Evolutionary conservation across 1,139 yeast genomes (phyloP).

Genomic region (Petasospora rhodanensis): DNA sequence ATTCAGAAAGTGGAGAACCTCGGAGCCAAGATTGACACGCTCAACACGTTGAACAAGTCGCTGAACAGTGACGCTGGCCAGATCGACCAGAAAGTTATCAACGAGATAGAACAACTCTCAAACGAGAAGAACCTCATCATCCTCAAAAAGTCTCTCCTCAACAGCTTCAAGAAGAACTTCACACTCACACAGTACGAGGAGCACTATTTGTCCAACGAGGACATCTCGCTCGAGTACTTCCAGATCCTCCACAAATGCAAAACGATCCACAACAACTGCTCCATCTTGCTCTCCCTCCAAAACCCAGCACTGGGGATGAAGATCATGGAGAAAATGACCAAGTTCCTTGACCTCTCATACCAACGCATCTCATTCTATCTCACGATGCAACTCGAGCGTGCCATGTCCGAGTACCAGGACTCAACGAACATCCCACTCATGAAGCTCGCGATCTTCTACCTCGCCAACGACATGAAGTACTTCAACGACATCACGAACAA

Average conservation of each 20-base stretch:
- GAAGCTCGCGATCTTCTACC: slow-evolving; percentile 32
- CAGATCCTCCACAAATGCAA: slow-evolving; percentile 56
- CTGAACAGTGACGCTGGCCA: slow-evolving; percentile 13
- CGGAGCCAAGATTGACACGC: slow-evolving; percentile 27
- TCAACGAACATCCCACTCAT: too few relatives aligned
- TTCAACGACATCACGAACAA: slow-evolving; percentile 51
- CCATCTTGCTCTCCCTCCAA: slow-evolving; percentile 61
- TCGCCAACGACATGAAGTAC: slow-evolving; percentile 34
- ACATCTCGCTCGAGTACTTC: slow-evolving; percentile 58
- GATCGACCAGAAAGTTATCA: slow-evolving; percentile 30
- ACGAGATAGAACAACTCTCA: slow-evolving; percentile 38
- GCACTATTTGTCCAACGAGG: slow-evolving; percentile 43
- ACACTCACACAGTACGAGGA: slow-evolving; percentile 72
- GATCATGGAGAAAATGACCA: slow-evolving; percentile 58
- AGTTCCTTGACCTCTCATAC: slow-evolving; percentile 30
- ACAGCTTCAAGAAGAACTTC: slow-evolving; percentile 59
- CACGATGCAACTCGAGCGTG: slow-evolving; percentile 27
- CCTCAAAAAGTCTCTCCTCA: slow-evolving; percentile 52
- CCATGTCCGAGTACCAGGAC: slow-evolving; percentile 10
- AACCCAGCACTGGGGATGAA: slow-evolving; percentile 69
- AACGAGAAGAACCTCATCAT: slow-evolving; percentile 38
- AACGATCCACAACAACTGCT: slow-evolving; percentile 60
- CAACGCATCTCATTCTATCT: slow-evolving; percentile 32
- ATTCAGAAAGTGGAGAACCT: slow-evolving; percentile 34
- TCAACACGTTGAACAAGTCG: slow-evolving; percentile 30